A percentile compares a stretch with the other conserved stretches of the same genome.
Evolutionary conservation across 2,329 filamentous ascomycete genomes (phyloP).

Genomic region (Fusarium pilosicola): DNA sequence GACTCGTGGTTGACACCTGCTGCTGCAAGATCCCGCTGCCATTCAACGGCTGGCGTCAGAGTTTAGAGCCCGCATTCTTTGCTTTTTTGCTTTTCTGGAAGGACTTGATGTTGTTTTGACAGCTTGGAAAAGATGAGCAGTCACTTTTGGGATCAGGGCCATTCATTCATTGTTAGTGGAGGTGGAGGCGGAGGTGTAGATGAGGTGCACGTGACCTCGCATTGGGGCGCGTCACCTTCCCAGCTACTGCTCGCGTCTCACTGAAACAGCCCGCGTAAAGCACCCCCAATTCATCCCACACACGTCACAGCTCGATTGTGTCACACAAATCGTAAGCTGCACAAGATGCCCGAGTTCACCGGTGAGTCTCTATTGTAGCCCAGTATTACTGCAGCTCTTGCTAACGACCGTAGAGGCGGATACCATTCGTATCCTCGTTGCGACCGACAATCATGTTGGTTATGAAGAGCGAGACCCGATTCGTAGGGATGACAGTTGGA

Average conservation of each 20-base stretch:
- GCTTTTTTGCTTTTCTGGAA: conserved; percentile 23
- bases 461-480: conserved; percentile 93
- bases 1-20: background rate
- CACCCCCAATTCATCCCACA: background rate
- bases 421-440: conserved; percentile 92
- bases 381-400: background rate
- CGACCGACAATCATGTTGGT: conserved; percentile 98
- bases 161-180: background rate
- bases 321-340: background rate
- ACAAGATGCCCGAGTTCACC: conserved; percentile 45
- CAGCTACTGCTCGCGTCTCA: conserved; percentile 24
- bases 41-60: conserved; percentile 1
- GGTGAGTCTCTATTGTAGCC: conserved; percentile 28
- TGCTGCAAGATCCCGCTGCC: conserved; percentile 30
- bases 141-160: conserved; percentile 8
- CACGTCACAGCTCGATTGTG: conserved; percentile 5
- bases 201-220: conserved; percentile 45
- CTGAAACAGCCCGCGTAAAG: conserved; percentile 35
- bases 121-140: conserved; percentile 22
- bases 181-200: background rate
- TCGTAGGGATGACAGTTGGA: conserved; percentile 97
- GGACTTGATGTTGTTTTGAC: conserved; percentile 4
- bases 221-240: conserved; percentile 41
- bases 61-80: background rate
- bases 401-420: conserved; percentile 66